These are phyloP conservation scores for Parastagonospora nodorum DNA, from an alignment of 2,329 filamentous ascomycete species.

Conservation along the genomic window DNA sequence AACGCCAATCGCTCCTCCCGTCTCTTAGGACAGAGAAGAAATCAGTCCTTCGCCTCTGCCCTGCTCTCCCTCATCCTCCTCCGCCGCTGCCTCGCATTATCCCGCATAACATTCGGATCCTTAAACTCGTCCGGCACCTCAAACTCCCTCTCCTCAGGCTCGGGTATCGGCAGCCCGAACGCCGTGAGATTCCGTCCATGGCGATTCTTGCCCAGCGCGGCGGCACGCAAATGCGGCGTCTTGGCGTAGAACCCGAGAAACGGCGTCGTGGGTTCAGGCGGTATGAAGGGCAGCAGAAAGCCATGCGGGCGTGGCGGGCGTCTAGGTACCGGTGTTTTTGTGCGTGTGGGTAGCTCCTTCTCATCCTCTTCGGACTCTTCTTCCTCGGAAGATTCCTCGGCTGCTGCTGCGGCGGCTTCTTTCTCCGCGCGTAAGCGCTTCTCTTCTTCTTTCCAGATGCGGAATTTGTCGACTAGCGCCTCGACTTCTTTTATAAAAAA, in stretches of 20 bases:
- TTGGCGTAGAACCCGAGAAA: constrained; percentile 90
- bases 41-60: no score
- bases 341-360: constrained; percentile 54
- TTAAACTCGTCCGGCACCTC: constrained; percentile 69
- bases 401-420: constrained; percentile 63
- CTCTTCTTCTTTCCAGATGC: constrained; percentile 86
- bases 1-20: no score
- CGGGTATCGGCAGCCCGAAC: constrained; percentile 82
- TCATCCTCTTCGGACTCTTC: constrained; percentile 41
- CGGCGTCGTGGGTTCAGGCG: constrained; percentile 56
- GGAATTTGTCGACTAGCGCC: constrained; percentile 83
- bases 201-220: constrained; percentile 74
- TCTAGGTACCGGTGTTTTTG: constrained; percentile 32
- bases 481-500: constrained; percentile 86
- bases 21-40: no score
- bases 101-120: constrained; percentile 55
- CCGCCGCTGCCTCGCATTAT: constrained; percentile 67
- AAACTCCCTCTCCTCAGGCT: constrained; percentile 73
- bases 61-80: constrained; percentile 61
- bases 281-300: constrained; percentile 33
- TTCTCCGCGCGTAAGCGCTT: constrained; percentile 79
- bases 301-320: constrained; percentile 39
- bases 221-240: constrained; percentile 72
- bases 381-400: constrained; percentile 51
- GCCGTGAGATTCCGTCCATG: constrained; percentile 74